Percentiles rank a stretch among this genome's conserved stretches.
These are phyloP conservation scores for Daldinia vernicosa DNA, from an alignment of 495 filamentous ascomycete genomes.

Conservation along the genomic window DNA sequence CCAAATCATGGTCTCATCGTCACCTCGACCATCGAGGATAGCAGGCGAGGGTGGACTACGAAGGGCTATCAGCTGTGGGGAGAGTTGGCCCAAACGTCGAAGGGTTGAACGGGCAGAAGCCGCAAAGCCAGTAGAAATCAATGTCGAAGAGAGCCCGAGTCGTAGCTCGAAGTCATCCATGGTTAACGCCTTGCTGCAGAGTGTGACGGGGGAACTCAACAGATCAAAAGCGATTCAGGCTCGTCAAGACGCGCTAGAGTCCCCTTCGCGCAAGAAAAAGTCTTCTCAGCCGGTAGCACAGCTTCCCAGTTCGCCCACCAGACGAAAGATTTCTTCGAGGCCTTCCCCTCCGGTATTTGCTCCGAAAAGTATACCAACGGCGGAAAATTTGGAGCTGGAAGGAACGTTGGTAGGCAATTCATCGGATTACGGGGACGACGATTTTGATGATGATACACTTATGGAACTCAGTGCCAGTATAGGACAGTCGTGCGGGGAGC, in stretches of 20 bases:
- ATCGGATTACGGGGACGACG: conserved; percentile 59
- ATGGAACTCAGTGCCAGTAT: conserved; percentile 61
- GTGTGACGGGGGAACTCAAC: conserved; percentile 52
- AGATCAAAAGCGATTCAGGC: conserved; percentile 43
- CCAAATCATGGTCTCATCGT: conserved; percentile 73
- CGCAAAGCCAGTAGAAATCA: conserved; percentile 19
- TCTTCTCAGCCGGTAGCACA: conserved; percentile 25
- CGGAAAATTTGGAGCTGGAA: neutral
- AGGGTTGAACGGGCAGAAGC: conserved; percentile 51
- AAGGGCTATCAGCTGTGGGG: conserved; percentile 78
- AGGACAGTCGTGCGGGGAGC: conserved; percentile 49
- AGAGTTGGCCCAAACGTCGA: conserved; percentile 70
- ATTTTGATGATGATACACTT: conserved; percentile 61
- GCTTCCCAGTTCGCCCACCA: conserved; percentile 27
- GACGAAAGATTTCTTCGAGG: conserved; percentile 28
- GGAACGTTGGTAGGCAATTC: conserved; percentile 46
- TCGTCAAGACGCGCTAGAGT: conserved; percentile 34
- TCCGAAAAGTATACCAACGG: neutral
- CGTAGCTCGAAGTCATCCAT: conserved; percentile 59
- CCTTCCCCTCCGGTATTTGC: conserved; percentile 13
- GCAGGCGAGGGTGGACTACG: conserved; percentile 62
- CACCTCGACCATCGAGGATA: conserved; percentile 67
- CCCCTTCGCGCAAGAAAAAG: conserved; percentile 47
- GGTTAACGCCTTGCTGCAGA: conserved; percentile 55
- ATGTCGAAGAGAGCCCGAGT: conserved; percentile 34